Evolutionary conservation across 352 stramenopile species (phyloP), one percentile per base, ranked within the genome.

Genomic region (Pythium apleroticum): DNA sequence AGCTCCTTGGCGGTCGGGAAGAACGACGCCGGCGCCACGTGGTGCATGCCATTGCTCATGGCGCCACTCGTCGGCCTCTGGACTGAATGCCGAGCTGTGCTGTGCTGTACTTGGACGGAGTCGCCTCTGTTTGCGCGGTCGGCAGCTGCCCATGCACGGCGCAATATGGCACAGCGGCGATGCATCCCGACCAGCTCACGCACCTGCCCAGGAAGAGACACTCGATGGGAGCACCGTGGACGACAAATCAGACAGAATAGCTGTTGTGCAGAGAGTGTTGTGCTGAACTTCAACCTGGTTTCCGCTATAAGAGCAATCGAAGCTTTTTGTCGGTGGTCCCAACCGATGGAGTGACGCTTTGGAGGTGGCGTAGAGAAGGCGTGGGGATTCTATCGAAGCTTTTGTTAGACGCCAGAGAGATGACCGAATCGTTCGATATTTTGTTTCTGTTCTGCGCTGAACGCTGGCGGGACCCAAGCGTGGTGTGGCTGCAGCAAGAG

Each of bases 1-100:
- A 95, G 78, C 71, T 95, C 87, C 65, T 93, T 89, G 66, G 82
- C 79, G 7, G 85, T 93, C 37, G 85, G 83, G 69, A 97, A 91
- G 84, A 98, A 87, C 55, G 84, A 91, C 39, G 80, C 72, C 30
- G 74, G 71, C 24, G 71, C 66, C 4, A 71, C 64, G 48, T 76
- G 70, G 45, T 75, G 70, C 56, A 85, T 69, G 19, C 62, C 64
- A 56, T 71, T 66, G 72, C 75, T 78, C 75, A 80, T 80, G 52
- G 30, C 39, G 33, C 41, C 35, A 19, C 11, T 41, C 35, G 35
- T 41, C 11, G 35, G 14, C 14, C 31, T 37, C 14, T 11, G 14
- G 31, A 37, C 31, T 37, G 31, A 37, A 37, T 24, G 11, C 9
- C 46, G 3, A 11, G 17, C 41, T 20, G 9, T 49, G 17, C 15